Evolutionary conservation across 768 basidiomycete species (phyloP), one percentile per base, ranked within the genome.

Genomic region (Lactarius pseudohatsudake): DNA sequence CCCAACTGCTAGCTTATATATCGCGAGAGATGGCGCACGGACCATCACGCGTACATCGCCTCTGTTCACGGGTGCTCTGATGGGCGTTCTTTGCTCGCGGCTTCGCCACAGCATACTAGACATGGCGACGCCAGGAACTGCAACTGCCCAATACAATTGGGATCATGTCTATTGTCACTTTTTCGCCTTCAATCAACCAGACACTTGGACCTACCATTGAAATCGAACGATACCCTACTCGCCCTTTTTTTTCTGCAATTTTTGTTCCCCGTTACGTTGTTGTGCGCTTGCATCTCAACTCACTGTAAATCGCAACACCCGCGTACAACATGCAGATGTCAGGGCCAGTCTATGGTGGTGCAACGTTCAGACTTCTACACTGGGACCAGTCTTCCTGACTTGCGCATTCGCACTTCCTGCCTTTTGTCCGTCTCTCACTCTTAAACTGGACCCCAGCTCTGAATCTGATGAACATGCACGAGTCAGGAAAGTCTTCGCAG

Each of bases 401-500:
- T 20, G 43, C 3, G 20, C 43, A 43, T 56, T 38, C 34, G 34
- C 59, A 18, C 64, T 56, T 55, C 41, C 59, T n/a, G 40, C 34
- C 34, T 34, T 36, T 22, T 60, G 64, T 20, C 2, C 38, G 9
- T 15, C 22, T 13, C 13, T 7, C 54, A 6, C 47, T 20, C n/a
- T 13, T 6, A 7, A 40, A 11, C 47, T 18, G 10, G 47, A 4
- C 11, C 10, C 18, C 58, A 59, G 20, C 54, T 18, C 43, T 30
- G n/a, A n/a, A n/a, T n/a, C n/a, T n/a, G 16, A 18, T 36, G 30
- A 30, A 22, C 16, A 50, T 20, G 0, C 59, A 47, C 64, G 4
- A 30, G 11, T 34, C 56, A 47, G 9, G 59, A 61, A 38, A 30
- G 20, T n/a, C 38, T 61, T 32, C 26, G 28, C 8, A 50, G 20